A percentile compares a stretch with the other conserved stretches of the same genome.
Conservation (phyloP, 2,329 filamentous ascomycete genomes). For the Apiospora malaysiana region DNA sequence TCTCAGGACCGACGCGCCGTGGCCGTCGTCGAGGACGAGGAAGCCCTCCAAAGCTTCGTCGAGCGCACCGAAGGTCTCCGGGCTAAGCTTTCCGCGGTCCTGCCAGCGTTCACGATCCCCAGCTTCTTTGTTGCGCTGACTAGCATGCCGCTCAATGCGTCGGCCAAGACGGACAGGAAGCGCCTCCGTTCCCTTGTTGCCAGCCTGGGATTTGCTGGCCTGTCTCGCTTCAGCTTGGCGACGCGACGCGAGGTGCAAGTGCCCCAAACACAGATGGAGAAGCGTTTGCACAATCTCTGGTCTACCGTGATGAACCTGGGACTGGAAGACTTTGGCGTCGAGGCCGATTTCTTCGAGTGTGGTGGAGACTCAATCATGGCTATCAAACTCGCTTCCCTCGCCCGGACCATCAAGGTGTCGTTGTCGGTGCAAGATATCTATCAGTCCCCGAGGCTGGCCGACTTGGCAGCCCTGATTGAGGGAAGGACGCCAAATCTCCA, state of each 20-base stretch:
- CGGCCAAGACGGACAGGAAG: slow-evolving; percentile 26
- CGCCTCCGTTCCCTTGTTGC: background rate
- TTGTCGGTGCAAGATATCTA: slow-evolving; percentile 10
- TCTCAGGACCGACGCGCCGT: background rate
- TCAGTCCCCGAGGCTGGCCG: background rate
- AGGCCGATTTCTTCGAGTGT: slow-evolving; percentile 39
- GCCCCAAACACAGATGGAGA: background rate
- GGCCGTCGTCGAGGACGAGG: background rate
- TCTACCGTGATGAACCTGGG: background rate
- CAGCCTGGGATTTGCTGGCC: background rate
- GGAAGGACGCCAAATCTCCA: background rate
- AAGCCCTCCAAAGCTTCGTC: background rate
- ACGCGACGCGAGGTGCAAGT: background rate
- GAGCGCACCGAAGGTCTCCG: background rate
- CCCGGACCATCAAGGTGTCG: slow-evolving; percentile 16
- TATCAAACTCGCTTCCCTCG: slow-evolving; percentile 49
- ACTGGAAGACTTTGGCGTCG: background rate
- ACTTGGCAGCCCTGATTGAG: background rate
- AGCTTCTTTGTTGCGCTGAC: slow-evolving; percentile 23
- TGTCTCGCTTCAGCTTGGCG: background rate
- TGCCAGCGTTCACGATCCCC: slow-evolving; percentile 26
- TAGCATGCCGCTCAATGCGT: slow-evolving; percentile 22
- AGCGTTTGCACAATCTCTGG: slow-evolving; percentile 13
- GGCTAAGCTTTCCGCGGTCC: background rate
- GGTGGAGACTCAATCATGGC: slow-evolving; percentile 40